Conservation (phyloP, 495 filamentous ascomycete genomes). For the Friedmanniomyces simplex region DNA sequence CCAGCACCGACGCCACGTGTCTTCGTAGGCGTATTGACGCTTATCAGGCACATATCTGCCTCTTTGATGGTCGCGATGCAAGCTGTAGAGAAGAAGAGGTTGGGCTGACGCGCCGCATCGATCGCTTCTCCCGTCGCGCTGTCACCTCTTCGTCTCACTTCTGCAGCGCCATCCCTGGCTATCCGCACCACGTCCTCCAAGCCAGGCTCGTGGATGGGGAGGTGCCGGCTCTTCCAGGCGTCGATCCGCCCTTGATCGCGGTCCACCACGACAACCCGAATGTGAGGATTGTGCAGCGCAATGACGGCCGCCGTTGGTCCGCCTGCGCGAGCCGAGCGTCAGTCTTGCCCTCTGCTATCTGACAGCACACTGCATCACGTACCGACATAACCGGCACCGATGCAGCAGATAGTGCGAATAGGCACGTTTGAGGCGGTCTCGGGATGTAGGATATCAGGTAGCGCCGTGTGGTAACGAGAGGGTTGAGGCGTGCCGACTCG, state of each 20-base stretch:
- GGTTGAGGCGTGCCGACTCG: conserved; percentile 4
- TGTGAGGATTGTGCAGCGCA: conserved; percentile 58
- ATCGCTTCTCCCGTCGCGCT: neutral
- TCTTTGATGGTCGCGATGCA: conserved; percentile 49
- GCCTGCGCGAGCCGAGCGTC: conserved; percentile 34
- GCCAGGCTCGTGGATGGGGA: conserved; percentile 71
- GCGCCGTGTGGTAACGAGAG: neutral
- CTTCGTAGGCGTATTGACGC: conserved; percentile 78
- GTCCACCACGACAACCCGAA: conserved; percentile 63
- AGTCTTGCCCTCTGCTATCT: neutral
- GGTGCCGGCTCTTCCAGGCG: conserved; percentile 60
- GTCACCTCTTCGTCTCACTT: conserved; percentile 17
- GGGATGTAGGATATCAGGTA: conserved; percentile 14
- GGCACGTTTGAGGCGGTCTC: conserved; percentile 10
- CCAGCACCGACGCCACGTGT: conserved; percentile 58
- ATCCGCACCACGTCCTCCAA: conserved; percentile 55
- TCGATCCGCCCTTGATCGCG: conserved; percentile 51
- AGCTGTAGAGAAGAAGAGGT: conserved; percentile 64
- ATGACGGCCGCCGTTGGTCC: conserved; percentile 69
- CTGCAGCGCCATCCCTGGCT: conserved; percentile 50
- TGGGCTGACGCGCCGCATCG: conserved; percentile 26
- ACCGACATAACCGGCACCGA: conserved; percentile 55
- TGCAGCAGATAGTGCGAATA: conserved; percentile 40
- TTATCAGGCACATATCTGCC: conserved; percentile 67
- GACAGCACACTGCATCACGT: neutral